Conservation (phyloP, 805 yeast species). For the Millerozyma miso region DNA sequence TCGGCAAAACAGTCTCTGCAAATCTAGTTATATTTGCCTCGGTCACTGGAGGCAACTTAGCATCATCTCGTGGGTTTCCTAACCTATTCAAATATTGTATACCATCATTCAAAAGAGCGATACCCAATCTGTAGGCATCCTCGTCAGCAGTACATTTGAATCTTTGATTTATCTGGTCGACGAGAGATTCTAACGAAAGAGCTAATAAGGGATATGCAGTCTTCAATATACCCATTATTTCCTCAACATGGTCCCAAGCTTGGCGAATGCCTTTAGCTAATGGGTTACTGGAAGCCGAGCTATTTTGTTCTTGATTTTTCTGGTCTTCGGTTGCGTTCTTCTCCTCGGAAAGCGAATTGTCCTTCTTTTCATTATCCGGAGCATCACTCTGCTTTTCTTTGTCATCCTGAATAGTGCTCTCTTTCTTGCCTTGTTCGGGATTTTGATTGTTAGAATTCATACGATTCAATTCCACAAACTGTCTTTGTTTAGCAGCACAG, state of each 20-base stretch:
- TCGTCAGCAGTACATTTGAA: conserved; percentile 94
- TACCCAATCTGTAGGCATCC: conserved; percentile 90
- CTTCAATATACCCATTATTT: conserved; percentile 89
- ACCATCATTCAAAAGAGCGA: conserved; percentile 90
- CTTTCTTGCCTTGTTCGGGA: neutral
- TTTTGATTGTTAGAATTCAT: conserved; percentile 15
- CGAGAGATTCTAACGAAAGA: conserved; percentile 86
- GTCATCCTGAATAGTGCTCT: neutral
- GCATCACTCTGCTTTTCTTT: conserved; percentile 3
- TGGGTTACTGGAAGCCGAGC: neutral
- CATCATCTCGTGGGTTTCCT: conserved; percentile 83
- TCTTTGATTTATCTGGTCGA: conserved; percentile 90
- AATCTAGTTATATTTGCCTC: conserved; percentile 83
- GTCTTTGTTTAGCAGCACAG: conserved; percentile 80
- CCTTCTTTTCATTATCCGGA: neutral
- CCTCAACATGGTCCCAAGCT: conserved; percentile 92
- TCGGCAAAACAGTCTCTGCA: conserved; percentile 90
- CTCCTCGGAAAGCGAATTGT: neutral
- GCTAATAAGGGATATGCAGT: conserved; percentile 96
- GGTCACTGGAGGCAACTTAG: conserved; percentile 84
- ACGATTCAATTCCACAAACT: conserved; percentile 36
- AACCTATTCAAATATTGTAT: conserved; percentile 83
- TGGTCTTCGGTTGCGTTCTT: neutral
- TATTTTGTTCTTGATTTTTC: neutral
- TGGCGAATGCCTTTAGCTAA: conserved; percentile 39